Evolutionary conservation across 768 basidiomycete species (phyloP).

Genomic region (Trametopsis cervina): DNA sequence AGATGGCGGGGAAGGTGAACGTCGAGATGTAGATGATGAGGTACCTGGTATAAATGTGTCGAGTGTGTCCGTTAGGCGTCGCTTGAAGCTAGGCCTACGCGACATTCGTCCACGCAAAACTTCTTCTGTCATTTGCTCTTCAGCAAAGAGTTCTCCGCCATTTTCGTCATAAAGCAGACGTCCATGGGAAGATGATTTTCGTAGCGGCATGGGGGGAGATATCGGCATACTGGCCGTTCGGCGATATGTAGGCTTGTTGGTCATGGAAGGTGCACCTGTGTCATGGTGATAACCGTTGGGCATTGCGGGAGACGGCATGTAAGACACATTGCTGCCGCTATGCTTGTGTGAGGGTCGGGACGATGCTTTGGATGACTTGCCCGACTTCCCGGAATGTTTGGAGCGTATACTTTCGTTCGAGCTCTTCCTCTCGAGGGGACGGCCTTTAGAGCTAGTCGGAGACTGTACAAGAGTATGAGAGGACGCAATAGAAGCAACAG

Average conservation of each 20-base stretch:
- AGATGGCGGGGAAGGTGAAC: slow-evolving; percentile 20
- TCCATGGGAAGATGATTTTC: slow-evolving; percentile 23
- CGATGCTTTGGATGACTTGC: slow-evolving; percentile 23
- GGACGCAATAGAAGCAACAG: not conserved
- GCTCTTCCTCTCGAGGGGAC: slow-evolving; percentile 21
- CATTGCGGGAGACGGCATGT: not conserved
- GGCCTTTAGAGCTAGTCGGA: slow-evolving; percentile 12
- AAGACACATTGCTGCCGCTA: slow-evolving; percentile 16
- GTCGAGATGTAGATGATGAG: slow-evolving; percentile 13
- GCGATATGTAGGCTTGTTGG: slow-evolving; percentile 21
- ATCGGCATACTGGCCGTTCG: slow-evolving; percentile 45
- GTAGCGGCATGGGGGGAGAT: slow-evolving; percentile 27
- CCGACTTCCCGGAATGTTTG: slow-evolving; percentile 31
- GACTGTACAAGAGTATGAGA: slow-evolving; percentile 12
- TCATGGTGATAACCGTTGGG: slow-evolving; percentile 3
- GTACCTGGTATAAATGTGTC: slow-evolving; percentile 11
- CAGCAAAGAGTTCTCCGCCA: slow-evolving; percentile 7
- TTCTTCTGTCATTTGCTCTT: slow-evolving; percentile 1
- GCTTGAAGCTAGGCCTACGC: slow-evolving; percentile 21
- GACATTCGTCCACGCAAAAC: slow-evolving; percentile 4
- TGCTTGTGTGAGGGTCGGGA: slow-evolving; percentile 23
- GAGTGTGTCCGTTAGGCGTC: slow-evolving; percentile 21
- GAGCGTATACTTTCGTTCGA: slow-evolving; percentile 36
- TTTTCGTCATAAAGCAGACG: slow-evolving; percentile 14
- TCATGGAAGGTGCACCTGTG: slow-evolving; percentile 6